phyloP scores from a whole-genome alignment of 2,329 filamentous ascomycete genomes.

The Ustilaginoidea virens region DNA sequence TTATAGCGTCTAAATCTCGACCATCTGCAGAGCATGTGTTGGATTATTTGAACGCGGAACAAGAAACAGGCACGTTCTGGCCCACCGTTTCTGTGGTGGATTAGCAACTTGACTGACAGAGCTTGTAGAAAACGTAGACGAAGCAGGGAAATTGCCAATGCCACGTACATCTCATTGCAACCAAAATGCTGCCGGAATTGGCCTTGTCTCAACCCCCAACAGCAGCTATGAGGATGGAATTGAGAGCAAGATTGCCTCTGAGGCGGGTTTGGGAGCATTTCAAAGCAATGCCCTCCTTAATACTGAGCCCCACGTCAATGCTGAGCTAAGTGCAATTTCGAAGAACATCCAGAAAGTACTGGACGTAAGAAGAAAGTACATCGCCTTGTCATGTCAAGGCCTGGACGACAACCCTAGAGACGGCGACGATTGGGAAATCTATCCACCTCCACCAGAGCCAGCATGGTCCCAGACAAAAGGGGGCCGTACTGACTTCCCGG shows the following conservation, averaged over 20 bases:
- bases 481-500: constrained; percentile 8
- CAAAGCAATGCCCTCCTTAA: constrained; percentile 53
- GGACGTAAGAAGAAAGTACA: constrained; percentile 78
- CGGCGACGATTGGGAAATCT: constrained; percentile 68
- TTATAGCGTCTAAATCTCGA: constrained; percentile 21
- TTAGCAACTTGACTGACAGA: constrained; percentile 2
- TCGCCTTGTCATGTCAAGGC: constrained; percentile 68
- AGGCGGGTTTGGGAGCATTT: constrained; percentile 30
- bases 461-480: constrained; percentile 45
- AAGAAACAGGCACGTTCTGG: constrained; percentile 11
- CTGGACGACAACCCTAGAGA: constrained; percentile 80
- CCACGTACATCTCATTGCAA: neutral
- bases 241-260: constrained; percentile 22
- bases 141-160: constrained; percentile 2
- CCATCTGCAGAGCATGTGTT: constrained; percentile 20
- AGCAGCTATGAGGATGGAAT: constrained; percentile 20
- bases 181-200: neutral
- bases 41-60: constrained; percentile 18
- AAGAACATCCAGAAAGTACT: constrained; percentile 82
- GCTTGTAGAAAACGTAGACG: constrained; percentile 6
- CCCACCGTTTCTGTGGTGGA: neutral
- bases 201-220: constrained; percentile 11
- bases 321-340: constrained; percentile 76
- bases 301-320: constrained; percentile 63
- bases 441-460: constrained; percentile 81